Conservation (phyloP, 768 basidiomycete genomes). For the Austroboletus festivus region DNA sequence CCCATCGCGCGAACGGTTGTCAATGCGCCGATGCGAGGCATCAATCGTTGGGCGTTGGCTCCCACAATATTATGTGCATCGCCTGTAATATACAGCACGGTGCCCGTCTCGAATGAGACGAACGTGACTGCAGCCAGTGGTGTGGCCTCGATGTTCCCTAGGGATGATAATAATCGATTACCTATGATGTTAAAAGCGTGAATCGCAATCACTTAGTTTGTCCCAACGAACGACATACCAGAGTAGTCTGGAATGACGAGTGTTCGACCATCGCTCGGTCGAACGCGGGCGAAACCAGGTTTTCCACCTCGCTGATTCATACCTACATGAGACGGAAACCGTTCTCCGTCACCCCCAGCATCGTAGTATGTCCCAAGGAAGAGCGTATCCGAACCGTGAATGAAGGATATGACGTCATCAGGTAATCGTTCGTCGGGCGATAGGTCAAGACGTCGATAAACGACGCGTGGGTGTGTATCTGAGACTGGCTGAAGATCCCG, state of each 20-base stretch:
- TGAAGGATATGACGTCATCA: slow-evolving; percentile 45
- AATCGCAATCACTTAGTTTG: neutral
- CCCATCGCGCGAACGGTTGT: slow-evolving; percentile 51
- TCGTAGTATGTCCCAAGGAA: slow-evolving; percentile 56
- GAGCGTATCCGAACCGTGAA: slow-evolving; percentile 50
- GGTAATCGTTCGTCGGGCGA: slow-evolving; percentile 42
- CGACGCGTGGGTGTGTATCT: slow-evolving; percentile 38
- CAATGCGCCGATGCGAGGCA: slow-evolving; percentile 55
- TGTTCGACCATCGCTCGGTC: slow-evolving; percentile 51
- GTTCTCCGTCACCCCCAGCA: slow-evolving; percentile 34
- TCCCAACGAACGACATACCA: slow-evolving; percentile 28
- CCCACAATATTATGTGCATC: slow-evolving; percentile 50
- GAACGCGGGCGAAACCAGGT: slow-evolving; percentile 57
- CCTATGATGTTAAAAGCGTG: slow-evolving; percentile 33
- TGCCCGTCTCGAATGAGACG: slow-evolving; percentile 49
- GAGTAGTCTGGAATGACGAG: slow-evolving; percentile 62
- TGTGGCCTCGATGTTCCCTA: slow-evolving; percentile 63
- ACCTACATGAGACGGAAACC: slow-evolving; percentile 56
- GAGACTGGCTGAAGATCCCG: slow-evolving; percentile 48
- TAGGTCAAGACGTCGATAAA: slow-evolving; percentile 35
- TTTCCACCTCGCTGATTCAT: slow-evolving; percentile 67
- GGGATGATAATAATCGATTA: slow-evolving; percentile 58
- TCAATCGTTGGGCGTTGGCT: slow-evolving; percentile 37
- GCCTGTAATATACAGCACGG: slow-evolving; percentile 66
- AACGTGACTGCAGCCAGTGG: slow-evolving; percentile 56